Conservation (phyloP, 2,329 filamentous ascomycete genomes). For the Arthrobotrys megalospora region DNA sequence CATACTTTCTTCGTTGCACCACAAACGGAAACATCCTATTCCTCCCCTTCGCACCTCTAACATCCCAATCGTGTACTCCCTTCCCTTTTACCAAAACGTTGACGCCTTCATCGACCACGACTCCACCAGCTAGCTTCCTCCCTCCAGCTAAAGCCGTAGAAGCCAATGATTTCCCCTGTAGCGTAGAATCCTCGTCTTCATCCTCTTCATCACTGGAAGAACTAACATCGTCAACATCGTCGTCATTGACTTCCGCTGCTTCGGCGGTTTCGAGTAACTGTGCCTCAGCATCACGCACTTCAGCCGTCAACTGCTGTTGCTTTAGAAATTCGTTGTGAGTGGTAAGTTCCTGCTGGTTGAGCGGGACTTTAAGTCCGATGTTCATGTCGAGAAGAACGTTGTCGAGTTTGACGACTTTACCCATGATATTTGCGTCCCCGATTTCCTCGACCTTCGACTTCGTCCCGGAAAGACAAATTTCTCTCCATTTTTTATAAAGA, state of each 20-base stretch:
- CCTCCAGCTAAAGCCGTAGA: constrained; percentile 80
- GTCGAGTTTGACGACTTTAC: constrained; percentile 66
- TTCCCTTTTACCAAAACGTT: constrained; percentile 91
- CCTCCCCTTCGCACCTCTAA: constrained; percentile 89
- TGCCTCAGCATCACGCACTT: constrained; percentile 77
- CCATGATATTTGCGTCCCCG: constrained; percentile 9
- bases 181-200: constrained; percentile 79
- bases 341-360: constrained; percentile 82
- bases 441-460: constrained; percentile 48
- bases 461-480: constrained; percentile 68
- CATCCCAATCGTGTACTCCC: constrained; percentile 92
- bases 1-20: constrained; percentile 81
- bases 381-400: constrained; percentile 74
- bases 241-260: constrained; percentile 79
- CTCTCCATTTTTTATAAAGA: constrained; percentile 85
- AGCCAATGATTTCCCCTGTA: constrained; percentile 92
- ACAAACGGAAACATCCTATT: constrained; percentile 94
- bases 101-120: constrained; percentile 85
- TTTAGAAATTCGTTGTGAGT: constrained; percentile 94
- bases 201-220: constrained; percentile 85
- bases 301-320: constrained; percentile 86
- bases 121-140: constrained; percentile 36
- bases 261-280: constrained; percentile 71
- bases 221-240: constrained; percentile 77
- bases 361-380: constrained; percentile 75